Evolutionary conservation across 1,139 yeast genomes (phyloP), one percentile per base, ranked within the genome.

Genomic region (Diutina catenulata): DNA sequence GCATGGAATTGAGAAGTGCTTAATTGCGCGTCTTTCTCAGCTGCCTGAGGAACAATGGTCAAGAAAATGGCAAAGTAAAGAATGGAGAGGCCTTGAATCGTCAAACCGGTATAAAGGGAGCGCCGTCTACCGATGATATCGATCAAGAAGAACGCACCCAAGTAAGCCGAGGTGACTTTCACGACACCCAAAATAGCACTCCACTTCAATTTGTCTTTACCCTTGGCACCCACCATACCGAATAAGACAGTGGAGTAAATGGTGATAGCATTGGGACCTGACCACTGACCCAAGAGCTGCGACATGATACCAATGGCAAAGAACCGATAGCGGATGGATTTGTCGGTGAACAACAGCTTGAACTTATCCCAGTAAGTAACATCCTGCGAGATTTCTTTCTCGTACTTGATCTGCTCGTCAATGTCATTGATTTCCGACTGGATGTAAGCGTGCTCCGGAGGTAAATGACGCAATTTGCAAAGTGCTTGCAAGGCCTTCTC

Each of bases 261-360:
- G n/a, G 78, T 74, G 37, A 74, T 60, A 2, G 80, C 74, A 44
- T 74, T 75, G 19, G 80, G 77, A 38, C 82, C 82, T 35, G 74
- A 60, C 72, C 79, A 73, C 56, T 76, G 81, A 37, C 76, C 74
- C 40, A 76, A 58, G 36, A 76, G 43, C 46, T 74, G 76, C 15
- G 73, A 60, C 37, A 59, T 48, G 36, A 64, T 53, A 13, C 73
- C 59, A 33, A 70, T 54, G 19, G 49, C 51, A 31, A 70, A 52
- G 49, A 76, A 66, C 49, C 74, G 58, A 49, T 69, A 65, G 43
- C 64, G 57, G 44, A 61, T 58, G 36, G 64, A 63, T 43, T 50
- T 62, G 39, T 54, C 61, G 2, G 55, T 39, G 23, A 64, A 40
- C 22, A 70, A 47, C 38, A 67, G 68, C 40, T 50, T 57, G 28